Percentiles rank a stretch among this genome's conserved stretches.
Evolutionary conservation across 352 stramenopile species (phyloP).

Genomic region (Phytopythium boreale): DNA sequence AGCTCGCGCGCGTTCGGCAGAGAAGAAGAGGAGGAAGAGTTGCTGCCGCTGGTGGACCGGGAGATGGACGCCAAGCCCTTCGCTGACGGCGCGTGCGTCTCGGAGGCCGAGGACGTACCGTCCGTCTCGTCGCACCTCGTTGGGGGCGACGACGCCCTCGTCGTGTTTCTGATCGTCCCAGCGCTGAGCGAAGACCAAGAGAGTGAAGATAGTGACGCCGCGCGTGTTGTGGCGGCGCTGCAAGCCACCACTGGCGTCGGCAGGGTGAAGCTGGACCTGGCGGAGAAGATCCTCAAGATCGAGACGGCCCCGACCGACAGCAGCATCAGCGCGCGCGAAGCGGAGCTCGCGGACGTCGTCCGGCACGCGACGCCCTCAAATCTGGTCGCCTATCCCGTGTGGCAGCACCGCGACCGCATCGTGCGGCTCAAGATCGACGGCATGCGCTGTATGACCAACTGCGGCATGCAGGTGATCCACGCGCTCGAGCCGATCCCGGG

Average conservation of each 20-base stretch:
- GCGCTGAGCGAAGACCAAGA: conserved; percentile 28
- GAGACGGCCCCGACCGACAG: conserved; percentile 40
- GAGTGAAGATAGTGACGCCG: conserved; percentile 13
- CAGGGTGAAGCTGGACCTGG: conserved; percentile 52
- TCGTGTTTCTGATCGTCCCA: conserved; percentile 75
- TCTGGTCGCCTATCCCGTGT: conserved; percentile 76
- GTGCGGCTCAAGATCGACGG: conserved; percentile 72
- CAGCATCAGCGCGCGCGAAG: conserved; percentile 23
- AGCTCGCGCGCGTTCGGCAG: too few relatives aligned
- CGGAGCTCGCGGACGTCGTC: conserved; percentile 57
- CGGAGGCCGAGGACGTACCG: conserved; percentile 60
- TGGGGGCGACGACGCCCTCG: conserved; percentile 44
- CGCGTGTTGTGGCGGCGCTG: conserved; percentile 34
- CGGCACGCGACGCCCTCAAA: conserved; percentile 31
- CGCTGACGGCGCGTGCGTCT: conserved; percentile 49
- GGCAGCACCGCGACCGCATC: conserved; percentile 79
- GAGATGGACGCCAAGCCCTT: conserved; percentile 8
- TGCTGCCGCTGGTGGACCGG: conserved; percentile 24
- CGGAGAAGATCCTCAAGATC: conserved; percentile 68
- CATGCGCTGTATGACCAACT: conserved; percentile 90
- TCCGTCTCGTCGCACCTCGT: conserved; percentile 66
- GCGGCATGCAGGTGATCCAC: conserved; percentile 70
- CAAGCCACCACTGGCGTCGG: conserved; percentile 28
- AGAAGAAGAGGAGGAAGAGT: conserved; percentile 8
- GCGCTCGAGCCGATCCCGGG: conserved; percentile 79